phyloP scores from a whole-genome alignment of 1,139 yeast species.

The Taiozyma onychis region DNA sequence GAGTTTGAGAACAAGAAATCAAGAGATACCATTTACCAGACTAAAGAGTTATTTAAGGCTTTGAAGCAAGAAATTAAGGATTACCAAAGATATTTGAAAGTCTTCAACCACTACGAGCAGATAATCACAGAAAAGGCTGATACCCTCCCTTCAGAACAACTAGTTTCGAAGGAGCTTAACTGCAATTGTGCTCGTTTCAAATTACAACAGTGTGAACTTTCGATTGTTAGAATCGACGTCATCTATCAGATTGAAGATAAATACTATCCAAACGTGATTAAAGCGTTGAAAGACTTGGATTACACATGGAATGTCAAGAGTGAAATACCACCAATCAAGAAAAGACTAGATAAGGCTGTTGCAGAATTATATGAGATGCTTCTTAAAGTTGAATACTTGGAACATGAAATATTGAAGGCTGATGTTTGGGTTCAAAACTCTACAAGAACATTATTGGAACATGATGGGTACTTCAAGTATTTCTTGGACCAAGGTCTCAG shows the following conservation, averaged over 20 bases:
- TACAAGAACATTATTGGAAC: not conserved
- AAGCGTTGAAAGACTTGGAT: conserved; percentile 1
- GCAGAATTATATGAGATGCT: conserved; percentile 2
- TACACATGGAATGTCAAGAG: conserved; percentile 11
- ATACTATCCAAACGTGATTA: conserved; percentile 4
- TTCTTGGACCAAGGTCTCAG: not conserved
- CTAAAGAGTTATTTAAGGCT: not conserved
- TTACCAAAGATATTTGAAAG: conserved; percentile 4
- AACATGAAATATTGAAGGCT: conserved; percentile 7
- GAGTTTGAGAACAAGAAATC: conserved; percentile 1
- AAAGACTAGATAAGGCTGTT: not conserved
- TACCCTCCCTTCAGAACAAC: not conserved
- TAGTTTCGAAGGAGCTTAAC: conserved; percentile 3
- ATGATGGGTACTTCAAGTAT: conserved; percentile 4
- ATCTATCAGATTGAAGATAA: conserved; percentile 4
- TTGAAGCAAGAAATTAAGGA: conserved; percentile 2
- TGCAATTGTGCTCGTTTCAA: conserved; percentile 10
- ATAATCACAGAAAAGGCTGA: not conserved
- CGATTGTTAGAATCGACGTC: conserved; percentile 4
- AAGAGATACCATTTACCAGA: not conserved
- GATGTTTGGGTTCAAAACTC: conserved; percentile 1
- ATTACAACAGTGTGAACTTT: conserved; percentile 7
- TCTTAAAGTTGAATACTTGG: conserved; percentile 9
- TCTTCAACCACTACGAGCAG: conserved; percentile 1
- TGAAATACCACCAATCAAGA: conserved; percentile 4